Evolutionary conservation across 179 eudicot genomes (phyloP).

Genomic region (Beta lomatogona): DNA sequence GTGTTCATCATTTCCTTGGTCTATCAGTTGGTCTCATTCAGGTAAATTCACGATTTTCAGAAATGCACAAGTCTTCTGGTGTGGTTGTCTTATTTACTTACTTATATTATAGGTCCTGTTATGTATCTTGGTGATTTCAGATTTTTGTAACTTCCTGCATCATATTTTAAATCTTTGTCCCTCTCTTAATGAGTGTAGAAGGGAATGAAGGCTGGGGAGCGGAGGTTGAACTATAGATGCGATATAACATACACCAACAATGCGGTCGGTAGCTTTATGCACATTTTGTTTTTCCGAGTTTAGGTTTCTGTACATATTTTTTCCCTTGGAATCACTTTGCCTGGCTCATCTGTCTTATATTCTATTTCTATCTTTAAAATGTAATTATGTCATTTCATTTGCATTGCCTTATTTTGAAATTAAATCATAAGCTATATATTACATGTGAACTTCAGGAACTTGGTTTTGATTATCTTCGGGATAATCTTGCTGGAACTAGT

Average conservation of each 20-base stretch:
- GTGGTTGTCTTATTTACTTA: neutral
- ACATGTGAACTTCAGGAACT: constrained; percentile 63
- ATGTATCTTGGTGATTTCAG: too few relatives aligned
- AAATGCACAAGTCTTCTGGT: neutral
- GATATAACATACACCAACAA: constrained; percentile 97
- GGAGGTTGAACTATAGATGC: constrained; percentile 75
- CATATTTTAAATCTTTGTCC: constrained; percentile 10
- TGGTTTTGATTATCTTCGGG: constrained; percentile 98
- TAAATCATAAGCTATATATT: neutral
- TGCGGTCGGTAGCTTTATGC: constrained; percentile 57
- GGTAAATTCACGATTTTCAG: constrained; percentile 42
- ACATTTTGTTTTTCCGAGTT: neutral
- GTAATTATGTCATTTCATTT: neutral
- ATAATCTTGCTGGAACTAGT: constrained; percentile 78
- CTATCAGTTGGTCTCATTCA: constrained; percentile 99
- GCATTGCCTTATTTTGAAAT: constrained; percentile 6
- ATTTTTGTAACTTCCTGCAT: neutral
- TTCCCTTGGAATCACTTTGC: neutral
- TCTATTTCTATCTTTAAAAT: neutral
- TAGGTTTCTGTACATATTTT: neutral
- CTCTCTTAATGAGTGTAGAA: constrained; percentile 48
- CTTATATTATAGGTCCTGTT: constrained; percentile 11
- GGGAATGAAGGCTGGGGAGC: constrained; percentile 75
- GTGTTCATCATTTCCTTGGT: constrained; percentile 95
- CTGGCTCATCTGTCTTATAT: constrained; percentile 9